Percentiles rank a stretch among this genome's conserved stretches.
Conservation (phyloP, 352 stramenopile species). For the Proteromonas lacertae region DNA sequence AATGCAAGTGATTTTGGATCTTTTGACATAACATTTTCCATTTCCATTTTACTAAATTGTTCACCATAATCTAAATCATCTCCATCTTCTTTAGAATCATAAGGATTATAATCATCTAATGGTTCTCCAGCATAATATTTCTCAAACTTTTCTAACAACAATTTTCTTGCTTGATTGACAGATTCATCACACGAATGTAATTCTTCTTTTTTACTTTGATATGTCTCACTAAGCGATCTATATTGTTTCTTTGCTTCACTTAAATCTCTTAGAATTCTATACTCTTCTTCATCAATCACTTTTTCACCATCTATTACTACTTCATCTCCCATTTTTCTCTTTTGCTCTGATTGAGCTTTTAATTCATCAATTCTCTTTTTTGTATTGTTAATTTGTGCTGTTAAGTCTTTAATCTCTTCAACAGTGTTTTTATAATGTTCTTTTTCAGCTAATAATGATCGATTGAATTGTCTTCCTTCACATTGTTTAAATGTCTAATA, state of each 20-base stretch:
- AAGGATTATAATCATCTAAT: neutral
- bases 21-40: slow-evolving; percentile 33
- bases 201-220: neutral
- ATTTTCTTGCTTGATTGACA: neutral
- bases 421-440: slow-evolving; percentile 26
- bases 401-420: slow-evolving; percentile 26
- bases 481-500: neutral
- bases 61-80: slow-evolving; percentile 51
- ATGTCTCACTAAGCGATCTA: neutral
- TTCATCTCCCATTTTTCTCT: slow-evolving; percentile 3
- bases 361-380: slow-evolving; percentile 31
- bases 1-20: slow-evolving; percentile 53
- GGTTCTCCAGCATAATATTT: neutral
- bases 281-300: slow-evolving; percentile 60
- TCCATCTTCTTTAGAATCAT: slow-evolving; percentile 10
- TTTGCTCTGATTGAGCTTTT: slow-evolving; percentile 4
- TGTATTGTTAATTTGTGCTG: slow-evolving; percentile 24
- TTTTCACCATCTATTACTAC: slow-evolving; percentile 16
- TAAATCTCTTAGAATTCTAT: slow-evolving; percentile 27
- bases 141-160: neutral
- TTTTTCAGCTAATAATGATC: slow-evolving; percentile 12
- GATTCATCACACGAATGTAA: neutral
- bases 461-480: slow-evolving; percentile 5
- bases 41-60: slow-evolving; percentile 51
- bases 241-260: slow-evolving; percentile 1